Evolutionary conservation across 164 flowering plant species (phyloP).

Genomic region (Macadamia integrifolia): DNA sequence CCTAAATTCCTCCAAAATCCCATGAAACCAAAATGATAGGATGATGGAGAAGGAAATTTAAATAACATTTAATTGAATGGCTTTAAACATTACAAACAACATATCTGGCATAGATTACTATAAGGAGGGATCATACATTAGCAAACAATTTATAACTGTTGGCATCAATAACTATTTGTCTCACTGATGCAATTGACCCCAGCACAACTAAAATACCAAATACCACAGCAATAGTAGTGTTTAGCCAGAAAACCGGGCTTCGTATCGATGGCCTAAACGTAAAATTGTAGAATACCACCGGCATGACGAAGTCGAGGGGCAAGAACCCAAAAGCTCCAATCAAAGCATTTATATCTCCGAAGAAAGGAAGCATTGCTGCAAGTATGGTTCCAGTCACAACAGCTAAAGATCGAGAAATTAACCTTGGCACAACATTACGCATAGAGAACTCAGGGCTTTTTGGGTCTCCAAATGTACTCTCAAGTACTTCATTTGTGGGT

Average conservation of each 20-base stretch:
- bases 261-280: constrained; percentile 62
- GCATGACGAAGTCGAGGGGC: constrained; percentile 74
- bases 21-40: too few species aligned
- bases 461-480: constrained; percentile 51
- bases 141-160: constrained; percentile 56
- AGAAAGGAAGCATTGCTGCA: constrained; percentile 92
- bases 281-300: constrained; percentile 66
- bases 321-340: constrained; percentile 80
- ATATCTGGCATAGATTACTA: too few species aligned
- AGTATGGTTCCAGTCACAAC: constrained; percentile 45
- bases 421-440: constrained; percentile 60
- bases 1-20: too few species aligned
- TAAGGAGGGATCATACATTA: constrained; percentile 31
- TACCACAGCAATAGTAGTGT: constrained; percentile 37
- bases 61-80: too few species aligned
- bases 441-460: constrained; percentile 42
- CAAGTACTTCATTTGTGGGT: constrained; percentile 46
- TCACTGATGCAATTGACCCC: constrained; percentile 66
- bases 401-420: constrained; percentile 52
- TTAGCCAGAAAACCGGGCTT: constrained; percentile 50
- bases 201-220: constrained; percentile 43
- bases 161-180: constrained; percentile 74
- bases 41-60: too few species aligned
- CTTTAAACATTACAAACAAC: too few species aligned
- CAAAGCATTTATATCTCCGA: constrained; percentile 73